Evolutionary conservation across 2,329 filamentous ascomycete species (phyloP).

Genomic region (Pseudogymnoascus sp.): DNA sequence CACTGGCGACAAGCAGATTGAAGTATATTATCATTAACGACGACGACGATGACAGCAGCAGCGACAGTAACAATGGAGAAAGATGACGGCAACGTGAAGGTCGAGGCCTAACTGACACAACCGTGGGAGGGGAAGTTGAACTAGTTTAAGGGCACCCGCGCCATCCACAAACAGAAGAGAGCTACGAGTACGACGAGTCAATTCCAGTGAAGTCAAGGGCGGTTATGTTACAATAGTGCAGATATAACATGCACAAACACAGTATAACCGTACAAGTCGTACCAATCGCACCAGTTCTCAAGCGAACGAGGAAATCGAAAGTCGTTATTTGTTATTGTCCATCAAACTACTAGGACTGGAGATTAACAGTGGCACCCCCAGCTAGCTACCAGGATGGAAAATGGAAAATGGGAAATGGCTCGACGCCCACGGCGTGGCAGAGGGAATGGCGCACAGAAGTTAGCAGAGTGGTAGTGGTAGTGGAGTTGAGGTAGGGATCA

Average conservation of each 20-base stretch:
- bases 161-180: constrained; percentile 2
- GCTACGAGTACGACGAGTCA: not conserved
- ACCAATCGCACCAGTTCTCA: not conserved
- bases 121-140: not conserved
- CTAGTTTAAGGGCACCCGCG: constrained; percentile 5
- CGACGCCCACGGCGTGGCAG: not conserved
- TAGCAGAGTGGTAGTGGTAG: not conserved
- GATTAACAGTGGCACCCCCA: not conserved
- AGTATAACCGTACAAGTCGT: not conserved
- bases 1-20: not conserved
- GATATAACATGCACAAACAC: not conserved
- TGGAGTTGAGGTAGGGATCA: not conserved
- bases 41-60: not conserved
- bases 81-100: not conserved
- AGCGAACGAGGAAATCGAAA: not conserved
- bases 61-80: constrained; percentile 1
- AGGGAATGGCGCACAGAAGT: constrained; percentile 2
- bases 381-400: too few relatives aligned
- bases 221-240: not conserved
- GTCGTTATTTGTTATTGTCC: not conserved
- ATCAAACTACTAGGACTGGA: not conserved
- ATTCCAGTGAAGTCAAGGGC: not conserved
- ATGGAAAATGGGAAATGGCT: not conserved
- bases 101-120: constrained; percentile 1
- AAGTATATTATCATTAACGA: constrained; percentile 4